phyloP scores from a whole-genome alignment of 2,329 filamentous ascomycete species.

The Phyllosticta paracitricarpa region DNA sequence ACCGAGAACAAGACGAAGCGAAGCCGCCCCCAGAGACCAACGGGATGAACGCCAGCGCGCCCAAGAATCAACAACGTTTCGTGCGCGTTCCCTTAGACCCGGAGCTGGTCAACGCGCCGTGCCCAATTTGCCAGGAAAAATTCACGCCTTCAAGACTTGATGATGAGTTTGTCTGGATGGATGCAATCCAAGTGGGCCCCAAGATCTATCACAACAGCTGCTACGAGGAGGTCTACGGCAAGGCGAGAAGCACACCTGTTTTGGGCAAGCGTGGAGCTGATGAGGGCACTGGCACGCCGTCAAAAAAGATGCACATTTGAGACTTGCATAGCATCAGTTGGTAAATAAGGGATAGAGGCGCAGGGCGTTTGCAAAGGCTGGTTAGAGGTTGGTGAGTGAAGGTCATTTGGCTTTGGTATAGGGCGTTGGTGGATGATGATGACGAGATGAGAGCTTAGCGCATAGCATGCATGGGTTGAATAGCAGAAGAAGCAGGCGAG shows the following conservation, averaged over 20 bases:
- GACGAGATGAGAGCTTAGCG: background rate
- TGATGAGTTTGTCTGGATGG: conserved; percentile 95
- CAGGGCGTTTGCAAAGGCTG: conserved; percentile 6
- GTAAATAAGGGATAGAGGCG: conserved; percentile 7
- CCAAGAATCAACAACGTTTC: conserved; percentile 54
- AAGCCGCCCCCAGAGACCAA: conserved; percentile 25
- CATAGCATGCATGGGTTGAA: background rate
- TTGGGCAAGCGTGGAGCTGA: conserved; percentile 23
- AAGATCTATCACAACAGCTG: conserved; percentile 87
- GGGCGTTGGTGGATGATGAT: background rate
- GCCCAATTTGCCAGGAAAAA: conserved; percentile 90
- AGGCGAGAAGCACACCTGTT: conserved; percentile 21
- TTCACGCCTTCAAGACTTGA: conserved; percentile 86
- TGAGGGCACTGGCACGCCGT: background rate
- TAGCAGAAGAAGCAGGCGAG: background rate
- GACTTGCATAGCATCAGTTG: background rate
- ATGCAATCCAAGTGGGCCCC: conserved; percentile 67
- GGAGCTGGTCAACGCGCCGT: conserved; percentile 63
- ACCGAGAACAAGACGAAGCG: conserved; percentile 65
- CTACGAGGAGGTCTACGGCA: conserved; percentile 52
- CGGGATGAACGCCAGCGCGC: conserved; percentile 30
- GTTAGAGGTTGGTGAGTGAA: background rate
- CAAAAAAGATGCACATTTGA: conserved; percentile 10
- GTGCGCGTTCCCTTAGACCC: conserved; percentile 77
- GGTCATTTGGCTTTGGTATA: background rate